Evolutionary conservation across 2,329 filamentous ascomycete species (phyloP), one percentile per base, ranked within the genome.

Genomic region (Drechslerella coelobrocha): DNA sequence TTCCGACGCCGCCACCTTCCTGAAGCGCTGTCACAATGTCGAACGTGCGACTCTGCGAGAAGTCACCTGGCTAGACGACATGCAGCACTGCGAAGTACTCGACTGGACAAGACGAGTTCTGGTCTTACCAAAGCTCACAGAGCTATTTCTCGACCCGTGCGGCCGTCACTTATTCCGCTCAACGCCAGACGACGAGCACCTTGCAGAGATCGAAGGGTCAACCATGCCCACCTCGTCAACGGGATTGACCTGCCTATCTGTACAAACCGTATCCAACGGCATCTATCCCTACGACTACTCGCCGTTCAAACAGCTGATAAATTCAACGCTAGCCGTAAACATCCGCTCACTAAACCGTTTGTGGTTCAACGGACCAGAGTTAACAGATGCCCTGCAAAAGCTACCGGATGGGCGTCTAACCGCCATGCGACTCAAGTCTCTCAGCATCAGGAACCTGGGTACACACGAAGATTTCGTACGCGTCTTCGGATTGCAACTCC

Each of bases 351-450:
- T 69, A 12, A 62, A 21, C 5, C 31, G 65, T 2, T 53, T 69
- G 7, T 69, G 57, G 65, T 62, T 69, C 24, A 53, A 53, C 19
- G 65, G 65, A 14, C 12, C 24, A 10, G 65, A 69, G 29, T 27
- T 69, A 2, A 17, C 19, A 2, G 52, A 50, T 12, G 53, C 57
- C 0, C 8, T 69, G 2, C 10, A 19, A 8, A 6, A 17, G 5
- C 21, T 69, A 17, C 65, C 65, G 9, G 45, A 61, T 19, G 45
- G 52, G 2, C 29, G 23, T 27, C 34, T 69, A 2, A 26, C 57
- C 3, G 19, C 24, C 3, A 54, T 69, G 47, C 45, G 59, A 6
- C 45, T 69, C 12, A 59, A 53, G 41, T 69, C 65, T 6, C 45
- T 69, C 2, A 69, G 65, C 27, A 39, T 69, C 12, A 26, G 57